phyloP scores from a whole-genome alignment of 1,284 basidiomycete genomes.

The Microbotryum lychnidis-dioicae region DNA sequence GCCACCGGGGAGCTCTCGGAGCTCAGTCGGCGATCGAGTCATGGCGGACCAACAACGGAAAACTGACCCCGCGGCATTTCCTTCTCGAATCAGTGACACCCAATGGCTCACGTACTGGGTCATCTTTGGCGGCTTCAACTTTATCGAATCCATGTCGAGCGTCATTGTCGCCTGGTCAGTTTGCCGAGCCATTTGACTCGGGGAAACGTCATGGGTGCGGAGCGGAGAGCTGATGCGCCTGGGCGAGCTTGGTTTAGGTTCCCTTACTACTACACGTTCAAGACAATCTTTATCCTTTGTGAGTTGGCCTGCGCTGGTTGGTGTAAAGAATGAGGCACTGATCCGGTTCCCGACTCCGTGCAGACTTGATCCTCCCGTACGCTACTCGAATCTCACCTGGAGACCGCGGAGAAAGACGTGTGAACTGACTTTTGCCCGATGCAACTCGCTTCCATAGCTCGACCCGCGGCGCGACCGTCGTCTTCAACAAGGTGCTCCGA shows the following conservation, averaged over 20 bases:
- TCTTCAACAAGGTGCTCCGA: constrained; percentile 29
- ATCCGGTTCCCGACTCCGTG: background rate
- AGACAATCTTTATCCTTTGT: constrained; percentile 35
- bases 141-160: constrained; percentile 67
- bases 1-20: background rate
- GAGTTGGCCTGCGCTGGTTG: background rate
- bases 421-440: background rate
- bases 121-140: constrained; percentile 77
- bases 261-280: constrained; percentile 38
- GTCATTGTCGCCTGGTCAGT: constrained; percentile 58
- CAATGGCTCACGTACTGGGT: constrained; percentile 89
- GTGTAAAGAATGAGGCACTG: background rate
- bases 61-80: too few species aligned
- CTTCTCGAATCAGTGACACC: constrained; percentile 45
- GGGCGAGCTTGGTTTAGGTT: constrained; percentile 18
- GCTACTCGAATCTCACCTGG: background rate
- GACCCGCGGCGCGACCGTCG: constrained; percentile 30
- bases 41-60: too few species aligned
- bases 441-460: constrained; percentile 1
- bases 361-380: constrained; percentile 34
- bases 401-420: background rate
- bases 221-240: too few species aligned
- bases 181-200: background rate
- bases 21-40: background rate
- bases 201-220: too few species aligned